Conservation (phyloP, 257 asterid species). For the Solanum chilense region DNA sequence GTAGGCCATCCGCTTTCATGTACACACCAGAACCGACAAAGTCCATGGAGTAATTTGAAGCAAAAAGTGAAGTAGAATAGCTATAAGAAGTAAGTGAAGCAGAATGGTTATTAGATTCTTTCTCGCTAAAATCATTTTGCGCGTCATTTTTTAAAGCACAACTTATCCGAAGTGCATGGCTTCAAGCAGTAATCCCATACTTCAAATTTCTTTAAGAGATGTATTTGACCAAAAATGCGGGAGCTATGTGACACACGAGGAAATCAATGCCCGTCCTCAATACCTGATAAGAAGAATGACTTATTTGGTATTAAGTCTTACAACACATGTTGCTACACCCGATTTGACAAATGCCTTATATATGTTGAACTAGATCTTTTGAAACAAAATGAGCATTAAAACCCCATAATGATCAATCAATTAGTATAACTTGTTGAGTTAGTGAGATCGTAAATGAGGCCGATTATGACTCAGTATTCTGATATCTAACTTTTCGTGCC, state of each 20-base stretch:
- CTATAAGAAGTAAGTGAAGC: background rate
- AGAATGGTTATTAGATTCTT: background rate
- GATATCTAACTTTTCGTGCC: background rate
- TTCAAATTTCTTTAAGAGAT: background rate
- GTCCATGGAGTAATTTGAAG: too few species aligned
- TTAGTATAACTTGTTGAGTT: background rate
- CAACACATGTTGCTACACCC: background rate
- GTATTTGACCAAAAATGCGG: background rate
- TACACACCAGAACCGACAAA: too few species aligned
- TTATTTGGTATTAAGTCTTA: background rate
- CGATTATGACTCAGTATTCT: background rate
- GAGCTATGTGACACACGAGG: background rate
- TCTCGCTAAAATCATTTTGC: background rate
- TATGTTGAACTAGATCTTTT: background rate
- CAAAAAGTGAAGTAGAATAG: background rate
- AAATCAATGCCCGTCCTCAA: background rate
- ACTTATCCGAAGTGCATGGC: background rate
- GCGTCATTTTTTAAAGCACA: background rate
- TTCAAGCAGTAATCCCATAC: background rate
- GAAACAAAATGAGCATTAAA: background rate
- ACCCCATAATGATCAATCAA: background rate
- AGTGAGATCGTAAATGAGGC: background rate
- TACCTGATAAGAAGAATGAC: background rate
- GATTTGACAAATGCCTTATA: background rate
- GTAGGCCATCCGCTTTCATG: too few species aligned